Percentiles rank a stretch among this genome's conserved stretches.
Evolutionary conservation across 768 basidiomycete genomes (phyloP).

Genomic region (Hemileccinum rubropunctum): DNA sequence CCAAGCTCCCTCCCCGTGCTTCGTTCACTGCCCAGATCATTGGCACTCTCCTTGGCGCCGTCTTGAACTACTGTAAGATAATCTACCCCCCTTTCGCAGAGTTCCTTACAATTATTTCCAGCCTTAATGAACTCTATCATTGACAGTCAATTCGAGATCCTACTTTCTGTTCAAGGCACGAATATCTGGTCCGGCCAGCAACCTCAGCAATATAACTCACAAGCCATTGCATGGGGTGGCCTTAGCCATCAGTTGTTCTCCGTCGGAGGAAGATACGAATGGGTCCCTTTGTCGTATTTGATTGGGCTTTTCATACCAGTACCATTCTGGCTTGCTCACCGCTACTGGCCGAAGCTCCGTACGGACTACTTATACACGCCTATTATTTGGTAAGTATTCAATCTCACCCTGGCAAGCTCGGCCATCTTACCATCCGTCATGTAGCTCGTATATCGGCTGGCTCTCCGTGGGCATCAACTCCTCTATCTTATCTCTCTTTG

Average conservation of each 20-base stretch:
- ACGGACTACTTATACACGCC: conserved; percentile 30
- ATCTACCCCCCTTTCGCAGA: neutral
- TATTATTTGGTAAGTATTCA: conserved; percentile 22
- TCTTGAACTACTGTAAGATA: conserved; percentile 43
- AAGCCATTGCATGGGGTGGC: conserved; percentile 40
- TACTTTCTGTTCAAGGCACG: conserved; percentile 55
- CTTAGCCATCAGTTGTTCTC: conserved; percentile 36
- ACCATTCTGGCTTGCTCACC: conserved; percentile 42
- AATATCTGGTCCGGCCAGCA: conserved; percentile 33
- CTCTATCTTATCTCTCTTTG: neutral
- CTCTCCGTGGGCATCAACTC: neutral
- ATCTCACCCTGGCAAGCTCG: neutral
- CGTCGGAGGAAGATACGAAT: conserved; percentile 31
- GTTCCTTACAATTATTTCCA: conserved; percentile 24
- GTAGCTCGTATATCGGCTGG: no score
- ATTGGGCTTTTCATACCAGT: conserved; percentile 35
- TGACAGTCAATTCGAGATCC: conserved; percentile 44
- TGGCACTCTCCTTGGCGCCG: conserved; percentile 53
- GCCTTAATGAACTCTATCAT: conserved; percentile 62
- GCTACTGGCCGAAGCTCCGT: conserved; percentile 32
- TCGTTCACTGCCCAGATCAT: conserved; percentile 58
- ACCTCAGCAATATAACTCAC: conserved; percentile 29
- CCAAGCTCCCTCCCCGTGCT: conserved; percentile 62
- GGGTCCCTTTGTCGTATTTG: conserved; percentile 39
- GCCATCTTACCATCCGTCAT: no score